A percentile compares a stretch with the other conserved stretches of the same genome.
Conservation (phyloP, 2,329 filamentous ascomycete species). For the Neonectria magnoliae region DNA sequence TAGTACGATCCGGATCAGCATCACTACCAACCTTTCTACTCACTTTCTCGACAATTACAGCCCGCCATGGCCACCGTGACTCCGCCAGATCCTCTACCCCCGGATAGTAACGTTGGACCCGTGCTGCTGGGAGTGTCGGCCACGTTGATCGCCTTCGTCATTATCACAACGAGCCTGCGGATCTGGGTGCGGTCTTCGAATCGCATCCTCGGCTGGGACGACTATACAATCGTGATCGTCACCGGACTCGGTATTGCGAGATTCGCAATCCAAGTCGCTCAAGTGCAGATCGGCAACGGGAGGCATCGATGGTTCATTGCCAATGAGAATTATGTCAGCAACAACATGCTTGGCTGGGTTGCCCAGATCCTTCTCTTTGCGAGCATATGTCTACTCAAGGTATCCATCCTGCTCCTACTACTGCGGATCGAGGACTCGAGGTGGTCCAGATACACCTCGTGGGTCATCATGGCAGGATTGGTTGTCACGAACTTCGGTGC, state of each 20-base stretch:
- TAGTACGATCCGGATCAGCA: neutral
- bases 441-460: constrained; percentile 45
- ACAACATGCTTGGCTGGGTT: constrained; percentile 52
- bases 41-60: neutral
- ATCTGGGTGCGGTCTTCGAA: constrained; percentile 44
- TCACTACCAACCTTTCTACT: neutral
- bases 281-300: constrained; percentile 50
- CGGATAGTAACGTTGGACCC: constrained; percentile 48
- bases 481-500: constrained; percentile 45
- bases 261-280: constrained; percentile 47
- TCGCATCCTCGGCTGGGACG: constrained; percentile 50
- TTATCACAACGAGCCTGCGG: constrained; percentile 46
- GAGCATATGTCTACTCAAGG: constrained; percentile 52
- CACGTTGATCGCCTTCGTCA: constrained; percentile 45
- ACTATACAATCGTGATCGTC: constrained; percentile 48
- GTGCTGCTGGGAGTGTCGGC: constrained; percentile 46
- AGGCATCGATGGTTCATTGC: constrained; percentile 50
- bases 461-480: constrained; percentile 45
- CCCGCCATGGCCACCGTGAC: constrained; percentile 25
- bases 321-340: constrained; percentile 44
- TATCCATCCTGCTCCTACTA: constrained; percentile 54
- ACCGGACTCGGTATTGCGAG: constrained; percentile 45
- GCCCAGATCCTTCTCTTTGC: constrained; percentile 54
- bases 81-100: constrained; percentile 46
- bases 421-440: constrained; percentile 53